phyloP scores from a whole-genome alignment of 352 stramenopile species.

The Pythium vanterpoolii region DNA sequence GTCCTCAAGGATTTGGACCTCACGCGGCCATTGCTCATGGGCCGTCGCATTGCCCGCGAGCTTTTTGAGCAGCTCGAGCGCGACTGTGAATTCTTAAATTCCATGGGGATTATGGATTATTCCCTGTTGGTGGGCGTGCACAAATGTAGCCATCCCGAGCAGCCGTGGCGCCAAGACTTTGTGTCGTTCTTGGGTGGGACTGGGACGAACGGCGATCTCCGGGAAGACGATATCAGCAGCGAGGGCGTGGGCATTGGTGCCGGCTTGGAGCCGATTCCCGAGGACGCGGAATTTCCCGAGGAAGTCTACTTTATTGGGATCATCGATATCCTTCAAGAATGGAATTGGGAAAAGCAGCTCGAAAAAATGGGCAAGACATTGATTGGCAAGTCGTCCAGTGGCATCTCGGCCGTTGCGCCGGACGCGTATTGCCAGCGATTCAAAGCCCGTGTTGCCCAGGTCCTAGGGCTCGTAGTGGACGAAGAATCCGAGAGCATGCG shows the following conservation, averaged over 20 bases:
- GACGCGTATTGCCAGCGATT: slow-evolving; percentile 69
- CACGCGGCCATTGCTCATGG: slow-evolving; percentile 38
- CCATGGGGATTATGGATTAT: slow-evolving; percentile 81
- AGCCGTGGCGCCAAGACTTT: slow-evolving; percentile 18
- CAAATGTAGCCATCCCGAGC: slow-evolving; percentile 44
- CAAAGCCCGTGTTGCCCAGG: slow-evolving; percentile 49
- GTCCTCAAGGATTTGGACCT: slow-evolving; percentile 75
- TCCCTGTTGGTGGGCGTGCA: slow-evolving; percentile 69
- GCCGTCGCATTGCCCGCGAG: slow-evolving; percentile 25
- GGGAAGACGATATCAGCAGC: slow-evolving; percentile 5
- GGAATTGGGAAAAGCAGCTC: slow-evolving; percentile 77
- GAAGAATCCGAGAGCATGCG: background rate
- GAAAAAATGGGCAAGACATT: slow-evolving; percentile 75
- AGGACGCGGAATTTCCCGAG: slow-evolving; percentile 26
- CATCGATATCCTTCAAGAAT: slow-evolving; percentile 85
- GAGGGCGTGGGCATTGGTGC: slow-evolving; percentile 1
- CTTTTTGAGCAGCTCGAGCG: slow-evolving; percentile 48
- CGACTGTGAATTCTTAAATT: slow-evolving; percentile 64
- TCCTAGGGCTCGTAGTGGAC: slow-evolving; percentile 24
- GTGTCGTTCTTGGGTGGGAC: slow-evolving; percentile 3
- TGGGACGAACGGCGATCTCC: background rate
- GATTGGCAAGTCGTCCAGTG: slow-evolving; percentile 55
- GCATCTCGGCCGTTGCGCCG: slow-evolving; percentile 63
- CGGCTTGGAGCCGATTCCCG: slow-evolving; percentile 27
- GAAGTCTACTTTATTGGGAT: slow-evolving; percentile 84